These are phyloP conservation scores for Darksidea phi DNA, from an alignment of 495 filamentous ascomycete genomes.

Conservation along the genomic window DNA sequence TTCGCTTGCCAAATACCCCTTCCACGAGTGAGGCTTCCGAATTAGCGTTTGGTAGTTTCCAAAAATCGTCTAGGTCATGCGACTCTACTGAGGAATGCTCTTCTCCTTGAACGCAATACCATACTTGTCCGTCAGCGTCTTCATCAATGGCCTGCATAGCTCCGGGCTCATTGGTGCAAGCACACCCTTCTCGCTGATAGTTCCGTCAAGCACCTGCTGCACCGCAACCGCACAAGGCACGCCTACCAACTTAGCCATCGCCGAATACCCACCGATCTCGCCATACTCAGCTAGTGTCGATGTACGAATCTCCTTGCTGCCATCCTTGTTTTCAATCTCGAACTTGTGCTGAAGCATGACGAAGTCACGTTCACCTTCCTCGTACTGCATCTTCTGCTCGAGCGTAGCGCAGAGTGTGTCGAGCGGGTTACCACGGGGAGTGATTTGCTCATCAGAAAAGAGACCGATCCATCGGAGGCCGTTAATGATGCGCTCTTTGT, in stretches of 20 bases:
- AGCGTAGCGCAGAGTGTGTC: slow-evolving; percentile 88
- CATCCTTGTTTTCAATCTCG: slow-evolving; percentile 79
- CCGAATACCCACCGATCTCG: slow-evolving; percentile 72
- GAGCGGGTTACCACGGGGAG: slow-evolving; percentile 72
- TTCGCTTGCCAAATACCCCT: no score
- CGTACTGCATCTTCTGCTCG: slow-evolving; percentile 90
- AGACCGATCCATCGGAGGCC: slow-evolving; percentile 85
- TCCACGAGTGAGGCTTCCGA: neutral
- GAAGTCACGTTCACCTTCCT: slow-evolving; percentile 78
- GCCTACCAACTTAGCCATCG: slow-evolving; percentile 86
- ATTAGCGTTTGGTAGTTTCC: neutral
- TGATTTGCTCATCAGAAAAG: slow-evolving; percentile 74
- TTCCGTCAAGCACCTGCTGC: slow-evolving; percentile 75
- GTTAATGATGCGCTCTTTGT: slow-evolving; percentile 71
- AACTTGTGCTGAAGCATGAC: slow-evolving; percentile 90
- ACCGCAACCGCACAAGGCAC: slow-evolving; percentile 57
- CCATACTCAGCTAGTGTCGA: slow-evolving; percentile 87
- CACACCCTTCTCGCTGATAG: slow-evolving; percentile 72
- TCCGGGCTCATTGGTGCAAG: slow-evolving; percentile 76
- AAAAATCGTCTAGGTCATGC: neutral
- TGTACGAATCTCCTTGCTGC: slow-evolving; percentile 68
- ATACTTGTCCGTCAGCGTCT: slow-evolving; percentile 49
- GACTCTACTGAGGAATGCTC: slow-evolving; percentile 27
- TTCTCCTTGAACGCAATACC: slow-evolving; percentile 46
- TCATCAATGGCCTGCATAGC: slow-evolving; percentile 60